Evolutionary conservation across 352 stramenopile genomes (phyloP), one percentile per base, ranked within the genome.

Genomic region (Phytophthora citricola): DNA sequence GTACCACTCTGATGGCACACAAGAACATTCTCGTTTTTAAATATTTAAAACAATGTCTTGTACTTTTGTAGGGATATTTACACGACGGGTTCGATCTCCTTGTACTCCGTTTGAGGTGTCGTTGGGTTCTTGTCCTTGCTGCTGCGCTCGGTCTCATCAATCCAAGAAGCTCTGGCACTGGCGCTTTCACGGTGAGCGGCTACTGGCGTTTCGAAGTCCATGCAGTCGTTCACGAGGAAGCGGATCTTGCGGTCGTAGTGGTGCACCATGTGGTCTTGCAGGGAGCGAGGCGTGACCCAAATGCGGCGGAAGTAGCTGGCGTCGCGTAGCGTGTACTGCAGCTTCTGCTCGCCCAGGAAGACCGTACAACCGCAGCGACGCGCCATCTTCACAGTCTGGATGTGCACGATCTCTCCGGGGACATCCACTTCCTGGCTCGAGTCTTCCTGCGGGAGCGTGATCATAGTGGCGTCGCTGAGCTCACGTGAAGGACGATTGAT

Each of bases 181-280:
- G 45, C 57, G 50, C 71, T 78, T 34, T 41, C 22, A 12, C 64
- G 66, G 46, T 75, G 73, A 1, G 71, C 73, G 3, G 73, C 65
- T 34, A 69, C 64, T 2, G 61, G 64, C 15, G 69, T 68, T 44
- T 78, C 71, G 41, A 84, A 85, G 34, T 84, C 79, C 51, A 91
- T 70, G 66, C 81, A 89, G 36, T 89, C 65, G 47, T 69, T 61
- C 32, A 88, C 74, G 20, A 93, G 62, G 44, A 76, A 79, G 24
- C 70, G 64, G 49, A 93, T 89, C 64, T 83, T 85, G 40, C 84
- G 81, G 71, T 92, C 85, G 63, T 93, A 93, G 63, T 93, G 85
- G 58, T 93, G 83, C n/a, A 89, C 77, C 76, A 93, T 87, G 70
- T 93, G 85, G 56, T 93, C 85, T 53, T 85, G 73, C 48, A 89